Evolutionary conservation across 441 rosid species (phyloP).

Genomic region (Omphalea diandra): DNA sequence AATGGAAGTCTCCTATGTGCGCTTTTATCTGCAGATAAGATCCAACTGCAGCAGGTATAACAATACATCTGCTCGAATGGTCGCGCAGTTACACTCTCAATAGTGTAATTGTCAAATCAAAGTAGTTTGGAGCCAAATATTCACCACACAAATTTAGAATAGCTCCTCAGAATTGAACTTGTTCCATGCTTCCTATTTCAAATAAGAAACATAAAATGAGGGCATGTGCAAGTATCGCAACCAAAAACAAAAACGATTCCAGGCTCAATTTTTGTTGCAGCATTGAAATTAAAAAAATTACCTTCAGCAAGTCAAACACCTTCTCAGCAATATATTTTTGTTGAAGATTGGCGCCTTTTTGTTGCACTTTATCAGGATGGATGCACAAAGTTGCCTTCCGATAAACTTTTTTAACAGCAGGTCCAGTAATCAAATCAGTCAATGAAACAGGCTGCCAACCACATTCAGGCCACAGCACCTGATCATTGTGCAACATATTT

Average conservation of each 20-base stretch:
- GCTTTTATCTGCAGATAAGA: slow-evolving; percentile 18
- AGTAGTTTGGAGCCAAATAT: slow-evolving; percentile 14
- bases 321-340: slow-evolving; percentile 91
- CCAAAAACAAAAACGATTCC: no score
- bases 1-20: neutral
- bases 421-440: slow-evolving; percentile 77
- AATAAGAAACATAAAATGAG: slow-evolving; percentile 12
- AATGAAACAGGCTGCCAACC: slow-evolving; percentile 96
- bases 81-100: slow-evolving; percentile 21
- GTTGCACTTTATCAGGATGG: slow-evolving; percentile 99
- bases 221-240: no score
- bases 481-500: slow-evolving; percentile 21
- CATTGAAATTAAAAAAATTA: slow-evolving; percentile 25
- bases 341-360: slow-evolving; percentile 93
- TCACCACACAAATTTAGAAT: slow-evolving; percentile 40
- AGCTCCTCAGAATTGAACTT: slow-evolving; percentile 86
- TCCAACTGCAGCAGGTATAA: slow-evolving; percentile 13
- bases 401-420: slow-evolving; percentile 73
- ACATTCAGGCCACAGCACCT: slow-evolving; percentile 98
- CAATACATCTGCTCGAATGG: slow-evolving; percentile 15
- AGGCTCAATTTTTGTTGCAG: neutral
- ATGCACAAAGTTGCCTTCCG: slow-evolving; percentile 89
- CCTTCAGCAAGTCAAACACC: slow-evolving; percentile 95
- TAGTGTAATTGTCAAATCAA: slow-evolving; percentile 15
- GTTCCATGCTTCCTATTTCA: slow-evolving; percentile 96